These are phyloP conservation scores for Leccinum proliferum DNA, from an alignment of 1,284 basidiomycete species.

Conservation along the genomic window DNA sequence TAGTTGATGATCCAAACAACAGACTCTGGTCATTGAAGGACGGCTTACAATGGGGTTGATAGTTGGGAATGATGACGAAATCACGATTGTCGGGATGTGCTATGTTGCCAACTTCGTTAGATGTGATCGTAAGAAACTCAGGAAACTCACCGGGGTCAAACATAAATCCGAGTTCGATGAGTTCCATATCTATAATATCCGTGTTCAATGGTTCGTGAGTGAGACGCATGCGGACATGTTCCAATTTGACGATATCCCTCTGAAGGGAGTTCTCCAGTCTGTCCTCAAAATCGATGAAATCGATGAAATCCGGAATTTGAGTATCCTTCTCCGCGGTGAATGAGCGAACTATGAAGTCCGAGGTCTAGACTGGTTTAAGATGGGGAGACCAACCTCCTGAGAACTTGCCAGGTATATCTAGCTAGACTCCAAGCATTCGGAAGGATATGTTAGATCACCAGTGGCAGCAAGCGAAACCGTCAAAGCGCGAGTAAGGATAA, in stretches of 20 bases:
- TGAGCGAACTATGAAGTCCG: constrained; percentile 72
- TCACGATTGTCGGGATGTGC: constrained; percentile 82
- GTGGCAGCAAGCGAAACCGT: constrained; percentile 69
- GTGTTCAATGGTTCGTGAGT: constrained; percentile 62
- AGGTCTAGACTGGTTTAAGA: constrained; percentile 45
- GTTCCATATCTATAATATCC: constrained; percentile 71
- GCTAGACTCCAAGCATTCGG: constrained; percentile 71
- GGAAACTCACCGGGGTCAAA: constrained; percentile 63
- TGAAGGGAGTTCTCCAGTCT: constrained; percentile 76
- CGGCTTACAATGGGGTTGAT: constrained; percentile 53
- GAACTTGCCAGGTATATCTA: constrained; percentile 75
- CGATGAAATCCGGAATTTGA: constrained; percentile 72
- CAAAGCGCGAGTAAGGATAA: constrained; percentile 71
- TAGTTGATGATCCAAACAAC: constrained; percentile 52
- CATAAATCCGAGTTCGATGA: constrained; percentile 79
- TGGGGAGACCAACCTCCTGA: constrained; percentile 49
- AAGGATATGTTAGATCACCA: constrained; percentile 65
- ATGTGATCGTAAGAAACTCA: constrained; percentile 6
- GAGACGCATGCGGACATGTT: constrained; percentile 78
- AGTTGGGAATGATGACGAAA: constrained; percentile 69
- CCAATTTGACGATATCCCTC: constrained; percentile 71
- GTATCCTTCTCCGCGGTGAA: constrained; percentile 76
- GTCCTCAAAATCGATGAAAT: constrained; percentile 60
- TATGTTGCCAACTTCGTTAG: constrained; percentile 24
- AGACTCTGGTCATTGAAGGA: constrained; percentile 62